Percentiles rank a stretch among this genome's conserved stretches.
Evolutionary conservation across 2,329 filamentous ascomycete genomes (phyloP).

Genomic region (Penicillium sp.): DNA sequence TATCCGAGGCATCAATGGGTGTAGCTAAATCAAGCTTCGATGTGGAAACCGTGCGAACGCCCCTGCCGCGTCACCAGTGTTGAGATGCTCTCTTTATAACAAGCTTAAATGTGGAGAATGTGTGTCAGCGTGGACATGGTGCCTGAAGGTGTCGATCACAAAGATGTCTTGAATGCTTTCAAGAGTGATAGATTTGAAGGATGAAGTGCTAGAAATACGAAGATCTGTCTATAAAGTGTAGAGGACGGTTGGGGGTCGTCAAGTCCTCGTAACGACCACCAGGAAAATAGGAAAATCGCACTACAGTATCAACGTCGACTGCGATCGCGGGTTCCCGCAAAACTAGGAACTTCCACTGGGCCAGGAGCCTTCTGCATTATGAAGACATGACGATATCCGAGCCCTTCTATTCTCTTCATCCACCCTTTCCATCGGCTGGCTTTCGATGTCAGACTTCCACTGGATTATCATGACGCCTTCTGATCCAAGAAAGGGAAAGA

Average conservation of each 20-base stretch:
- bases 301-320: too few relatives aligned
- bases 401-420: neutral
- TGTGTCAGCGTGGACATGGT: slow-evolving; percentile 1
- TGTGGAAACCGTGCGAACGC: neutral
- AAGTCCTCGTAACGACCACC: too few relatives aligned
- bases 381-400: neutral
- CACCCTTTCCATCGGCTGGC: neutral
- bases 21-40: neutral
- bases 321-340: too few relatives aligned
- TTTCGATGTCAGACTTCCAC: neutral
- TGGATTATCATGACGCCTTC: neutral
- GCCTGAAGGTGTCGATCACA: neutral
- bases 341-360: neutral
- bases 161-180: neutral
- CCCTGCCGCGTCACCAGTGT: slow-evolving; percentile 1
- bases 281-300: too few relatives aligned
- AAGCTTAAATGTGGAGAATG: slow-evolving; percentile 25
- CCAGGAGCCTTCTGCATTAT: neutral
- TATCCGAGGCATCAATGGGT: neutral
- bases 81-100: slow-evolving; percentile 12
- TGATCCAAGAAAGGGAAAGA: neutral
- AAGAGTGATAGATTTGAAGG: neutral
- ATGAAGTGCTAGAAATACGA: neutral
- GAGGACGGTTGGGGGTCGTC: too few relatives aligned
- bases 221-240: neutral